Percentiles rank a stretch among this genome's conserved stretches.
phyloP scores from a whole-genome alignment of 768 basidiomycete species.

The Collybia sp. region DNA sequence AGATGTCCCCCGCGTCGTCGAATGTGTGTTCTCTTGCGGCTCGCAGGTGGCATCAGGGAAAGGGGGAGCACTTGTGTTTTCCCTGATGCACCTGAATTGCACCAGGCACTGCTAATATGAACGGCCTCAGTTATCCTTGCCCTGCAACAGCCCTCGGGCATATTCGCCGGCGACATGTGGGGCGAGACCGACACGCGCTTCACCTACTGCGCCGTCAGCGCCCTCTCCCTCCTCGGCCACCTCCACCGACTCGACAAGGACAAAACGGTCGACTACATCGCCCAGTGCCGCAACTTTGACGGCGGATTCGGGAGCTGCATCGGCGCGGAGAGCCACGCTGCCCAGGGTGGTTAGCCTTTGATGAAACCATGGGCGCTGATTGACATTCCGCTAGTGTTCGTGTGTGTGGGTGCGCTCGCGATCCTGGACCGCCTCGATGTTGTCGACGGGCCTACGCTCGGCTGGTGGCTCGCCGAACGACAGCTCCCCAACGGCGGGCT shows the following conservation, averaged over 20 bases:
- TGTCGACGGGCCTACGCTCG: conserved; percentile 75
- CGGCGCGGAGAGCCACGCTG: conserved; percentile 93
- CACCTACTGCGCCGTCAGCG: conserved; percentile 79
- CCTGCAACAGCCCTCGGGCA: conserved; percentile 80
- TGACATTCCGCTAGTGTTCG: conserved; percentile 60
- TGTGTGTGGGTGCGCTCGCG: conserved; percentile 82
- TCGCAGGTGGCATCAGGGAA: not conserved
- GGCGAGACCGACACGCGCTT: conserved; percentile 96
- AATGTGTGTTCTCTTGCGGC: conserved; percentile 49
- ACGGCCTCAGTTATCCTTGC: conserved; percentile 65
- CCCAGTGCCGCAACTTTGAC: conserved; percentile 86
- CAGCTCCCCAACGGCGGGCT: conserved; percentile 92
- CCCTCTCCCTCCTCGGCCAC: conserved; percentile 75
- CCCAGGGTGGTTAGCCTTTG: conserved; percentile 62
- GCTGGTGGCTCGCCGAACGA: conserved; percentile 92
- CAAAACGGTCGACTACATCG: conserved; percentile 67
- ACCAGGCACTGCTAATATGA: not conserved
- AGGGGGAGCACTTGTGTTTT: not conserved
- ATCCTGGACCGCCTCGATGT: conserved; percentile 81
- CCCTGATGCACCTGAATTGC: not conserved
- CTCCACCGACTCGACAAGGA: conserved; percentile 66
- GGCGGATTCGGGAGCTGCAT: conserved; percentile 84
- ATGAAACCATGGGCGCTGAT: not conserved
- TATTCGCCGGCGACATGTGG: conserved; percentile 86
- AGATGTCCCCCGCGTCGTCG: conserved; percentile 63